These are phyloP conservation scores for Skeletonema tropicum DNA, from an alignment of 108 stramenopile genomes.

Conservation along the genomic window DNA sequence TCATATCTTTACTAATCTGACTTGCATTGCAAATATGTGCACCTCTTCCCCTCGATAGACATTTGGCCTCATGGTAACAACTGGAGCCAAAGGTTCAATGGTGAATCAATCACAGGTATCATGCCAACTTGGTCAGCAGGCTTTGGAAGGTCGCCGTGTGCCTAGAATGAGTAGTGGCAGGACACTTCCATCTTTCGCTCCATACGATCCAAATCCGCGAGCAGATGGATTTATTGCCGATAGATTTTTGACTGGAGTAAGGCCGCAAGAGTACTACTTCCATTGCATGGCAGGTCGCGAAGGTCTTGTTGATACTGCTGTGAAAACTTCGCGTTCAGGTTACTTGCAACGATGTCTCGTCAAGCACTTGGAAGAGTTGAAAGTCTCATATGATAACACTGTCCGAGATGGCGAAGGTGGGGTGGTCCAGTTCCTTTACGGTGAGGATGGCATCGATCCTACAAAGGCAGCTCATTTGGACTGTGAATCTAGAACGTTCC, in stretches of 20 bases:
- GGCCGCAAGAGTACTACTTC: slow-evolving; percentile 99
- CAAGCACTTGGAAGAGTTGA: slow-evolving; percentile 97
- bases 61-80: slow-evolving; percentile 97
- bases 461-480: slow-evolving; percentile 87
- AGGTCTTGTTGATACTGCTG: slow-evolving; percentile 95
- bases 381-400: slow-evolving; percentile 96
- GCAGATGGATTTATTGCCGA: slow-evolving; percentile 99
- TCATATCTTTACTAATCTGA: not conserved
- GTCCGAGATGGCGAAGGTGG: slow-evolving; percentile 98
- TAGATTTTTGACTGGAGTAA: slow-evolving; percentile 96
- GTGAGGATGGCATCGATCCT: slow-evolving; percentile 98
- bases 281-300: slow-evolving; percentile 99
- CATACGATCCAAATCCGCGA: slow-evolving; percentile 95
- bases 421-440: slow-evolving; percentile 98
- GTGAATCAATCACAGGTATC: slow-evolving; percentile 99
- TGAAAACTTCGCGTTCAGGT: slow-evolving; percentile 98
- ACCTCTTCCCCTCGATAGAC: slow-evolving; percentile 41
- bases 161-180: slow-evolving; percentile 96
- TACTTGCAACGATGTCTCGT: slow-evolving; percentile 99
- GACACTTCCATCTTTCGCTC: slow-evolving; percentile 96
- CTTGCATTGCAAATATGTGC: slow-evolving; percentile 3
- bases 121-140: slow-evolving; percentile 99
- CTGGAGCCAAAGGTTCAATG: slow-evolving; percentile 98
- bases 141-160: slow-evolving; percentile 98
- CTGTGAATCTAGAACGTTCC: slow-evolving; percentile 78